A percentile compares a stretch with the other conserved stretches of the same genome.
Evolutionary conservation across 345 rosid species (phyloP).

Genomic region (Lumnitzera littorea): DNA sequence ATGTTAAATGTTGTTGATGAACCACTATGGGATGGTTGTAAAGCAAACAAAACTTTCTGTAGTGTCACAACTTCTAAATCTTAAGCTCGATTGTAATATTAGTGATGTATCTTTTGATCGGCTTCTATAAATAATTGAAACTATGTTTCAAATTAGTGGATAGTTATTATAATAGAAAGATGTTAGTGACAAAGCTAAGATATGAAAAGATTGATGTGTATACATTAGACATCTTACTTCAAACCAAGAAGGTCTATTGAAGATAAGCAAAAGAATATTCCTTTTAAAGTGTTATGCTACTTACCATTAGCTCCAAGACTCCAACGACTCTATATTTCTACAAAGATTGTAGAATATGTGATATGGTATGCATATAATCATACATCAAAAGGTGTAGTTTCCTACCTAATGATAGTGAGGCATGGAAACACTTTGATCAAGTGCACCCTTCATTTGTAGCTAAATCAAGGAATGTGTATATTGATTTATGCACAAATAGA

Average conservation of each 20-base stretch:
- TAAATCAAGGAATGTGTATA: background rate
- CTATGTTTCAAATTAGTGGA: background rate
- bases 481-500: constrained; percentile 2
- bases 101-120: too few relatives aligned
- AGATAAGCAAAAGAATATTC: background rate
- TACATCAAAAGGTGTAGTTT: background rate
- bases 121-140: too few relatives aligned
- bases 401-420: background rate
- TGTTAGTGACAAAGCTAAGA: background rate
- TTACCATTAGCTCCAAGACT: constrained; percentile 3
- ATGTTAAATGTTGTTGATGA: too few relatives aligned
- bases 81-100: too few relatives aligned
- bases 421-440: constrained; percentile 3
- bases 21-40: too few relatives aligned
- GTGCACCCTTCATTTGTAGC: background rate
- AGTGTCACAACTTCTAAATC: too few relatives aligned
- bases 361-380: too few relatives aligned
- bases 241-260: background rate
- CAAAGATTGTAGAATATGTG: background rate
- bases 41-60: too few relatives aligned
- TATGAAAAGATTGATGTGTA: background rate
- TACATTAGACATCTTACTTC: too few relatives aligned
- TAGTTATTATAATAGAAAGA: background rate
- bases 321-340: background rate
- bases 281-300: constrained; percentile 3